Percentiles rank a stretch among this genome's conserved stretches.
Conservation (phyloP, 305 asterid genomes). For the Plantago coronopus region DNA sequence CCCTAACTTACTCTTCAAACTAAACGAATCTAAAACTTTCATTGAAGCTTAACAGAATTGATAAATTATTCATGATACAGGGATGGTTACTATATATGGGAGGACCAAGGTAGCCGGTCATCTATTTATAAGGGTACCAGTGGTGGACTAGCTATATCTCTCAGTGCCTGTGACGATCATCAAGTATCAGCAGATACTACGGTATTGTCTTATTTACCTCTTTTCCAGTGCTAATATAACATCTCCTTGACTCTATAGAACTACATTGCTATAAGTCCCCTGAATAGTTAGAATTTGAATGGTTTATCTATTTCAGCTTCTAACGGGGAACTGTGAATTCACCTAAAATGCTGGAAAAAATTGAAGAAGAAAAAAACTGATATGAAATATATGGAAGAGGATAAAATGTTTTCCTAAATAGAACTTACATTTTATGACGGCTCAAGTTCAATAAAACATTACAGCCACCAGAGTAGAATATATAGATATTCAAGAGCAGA, state of each 20-base stretch:
- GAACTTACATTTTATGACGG: neutral
- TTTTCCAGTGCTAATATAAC: neutral
- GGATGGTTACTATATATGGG: conserved; percentile 44
- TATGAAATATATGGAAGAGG: conserved; percentile 2
- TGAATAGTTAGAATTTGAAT: neutral
- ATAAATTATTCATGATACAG: conserved; percentile 20
- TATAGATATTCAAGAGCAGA: too few species aligned
- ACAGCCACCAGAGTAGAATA: neutral
- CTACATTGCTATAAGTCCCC: conserved; percentile 9
- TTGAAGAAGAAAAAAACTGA: neutral
- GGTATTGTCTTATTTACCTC: conserved; percentile 28
- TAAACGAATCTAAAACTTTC: neutral
- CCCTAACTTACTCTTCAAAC: neutral
- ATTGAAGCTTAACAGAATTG: conserved; percentile 5
- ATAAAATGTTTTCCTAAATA: neutral
- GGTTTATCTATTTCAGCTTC: neutral
- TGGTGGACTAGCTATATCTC: conserved; percentile 49
- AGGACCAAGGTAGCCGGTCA: conserved; percentile 39
- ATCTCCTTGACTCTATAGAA: neutral
- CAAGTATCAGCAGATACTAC: conserved; percentile 51
- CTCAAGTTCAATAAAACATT: conserved; percentile 11
- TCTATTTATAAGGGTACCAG: conserved; percentile 37
- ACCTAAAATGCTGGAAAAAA: neutral
- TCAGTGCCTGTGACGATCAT: conserved; percentile 55
- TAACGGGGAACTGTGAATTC: neutral